phyloP scores from a whole-genome alignment of 164 flowering plant species.

The Magnolia changhungtana region DNA sequence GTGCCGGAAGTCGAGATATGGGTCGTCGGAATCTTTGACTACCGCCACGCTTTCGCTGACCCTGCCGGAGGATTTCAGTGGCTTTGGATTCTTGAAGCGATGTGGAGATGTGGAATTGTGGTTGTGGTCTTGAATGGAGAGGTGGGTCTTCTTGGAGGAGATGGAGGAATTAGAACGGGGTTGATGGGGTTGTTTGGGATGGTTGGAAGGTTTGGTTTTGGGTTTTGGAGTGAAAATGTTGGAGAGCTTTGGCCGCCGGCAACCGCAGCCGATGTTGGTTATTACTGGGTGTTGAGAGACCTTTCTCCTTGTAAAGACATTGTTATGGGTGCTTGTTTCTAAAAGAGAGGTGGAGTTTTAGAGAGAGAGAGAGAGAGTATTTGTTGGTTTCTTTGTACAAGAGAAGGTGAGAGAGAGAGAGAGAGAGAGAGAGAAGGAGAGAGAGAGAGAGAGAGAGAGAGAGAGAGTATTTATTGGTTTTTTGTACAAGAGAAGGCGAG shows the following conservation, averaged over 20 bases:
- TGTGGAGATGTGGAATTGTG: constrained; percentile 8
- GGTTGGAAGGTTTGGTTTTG: constrained; percentile 13
- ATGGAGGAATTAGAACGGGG: constrained; percentile 18
- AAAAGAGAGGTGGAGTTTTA: too few relatives aligned
- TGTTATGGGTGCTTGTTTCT: not conserved
- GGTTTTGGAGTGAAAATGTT: constrained; percentile 44
- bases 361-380: too few relatives aligned
- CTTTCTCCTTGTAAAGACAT: constrained; percentile 32
- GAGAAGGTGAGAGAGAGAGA: constrained; percentile 9
- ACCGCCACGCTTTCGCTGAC: constrained; percentile 54
- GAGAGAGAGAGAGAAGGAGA: too few relatives aligned
- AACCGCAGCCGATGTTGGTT: constrained; percentile 57
- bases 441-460: too few relatives aligned
- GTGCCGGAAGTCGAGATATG: constrained; percentile 56
- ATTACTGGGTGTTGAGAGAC: constrained; percentile 34
- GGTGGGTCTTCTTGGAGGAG: constrained; percentile 23
- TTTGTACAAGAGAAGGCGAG: too few relatives aligned
- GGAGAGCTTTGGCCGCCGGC: constrained; percentile 53
- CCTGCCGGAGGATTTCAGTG: constrained; percentile 20
- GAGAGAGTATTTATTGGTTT: constrained; percentile 1
- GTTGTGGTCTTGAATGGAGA: constrained; percentile 6
- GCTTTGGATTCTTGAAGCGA: constrained; percentile 11
- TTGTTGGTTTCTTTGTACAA: not conserved
- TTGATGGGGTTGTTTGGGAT: constrained; percentile 5
- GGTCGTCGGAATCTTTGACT: constrained; percentile 63